A percentile compares a stretch with the other conserved stretches of the same genome.
phyloP scores from a whole-genome alignment of 1,139 yeast species.

The Kurtzmaniella quercitrusa region DNA sequence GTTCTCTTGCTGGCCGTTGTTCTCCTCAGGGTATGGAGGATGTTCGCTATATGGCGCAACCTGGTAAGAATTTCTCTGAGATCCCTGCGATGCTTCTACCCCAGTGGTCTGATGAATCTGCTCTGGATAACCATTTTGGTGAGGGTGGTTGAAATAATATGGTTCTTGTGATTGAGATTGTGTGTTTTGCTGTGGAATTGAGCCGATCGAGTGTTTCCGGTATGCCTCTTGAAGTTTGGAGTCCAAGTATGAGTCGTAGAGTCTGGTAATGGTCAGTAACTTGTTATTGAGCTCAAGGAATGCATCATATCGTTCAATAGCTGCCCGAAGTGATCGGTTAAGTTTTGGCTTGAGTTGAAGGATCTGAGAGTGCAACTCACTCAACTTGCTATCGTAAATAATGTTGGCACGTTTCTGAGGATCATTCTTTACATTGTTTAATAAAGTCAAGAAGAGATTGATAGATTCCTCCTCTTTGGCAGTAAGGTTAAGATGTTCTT shows the following conservation, averaged over 20 bases:
- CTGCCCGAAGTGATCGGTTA: conserved; percentile 57
- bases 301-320: conserved; percentile 64
- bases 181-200: conserved; percentile 5
- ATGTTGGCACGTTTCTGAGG: conserved; percentile 47
- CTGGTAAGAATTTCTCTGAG: not conserved
- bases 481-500: conserved; percentile 32
- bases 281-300: conserved; percentile 79
- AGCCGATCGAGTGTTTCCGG: conserved; percentile 24
- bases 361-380: conserved; percentile 62
- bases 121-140: conserved; percentile 1
- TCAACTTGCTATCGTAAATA: conserved; percentile 56
- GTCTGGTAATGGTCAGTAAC: conserved; percentile 69
- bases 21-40: not conserved
- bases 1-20: not conserved
- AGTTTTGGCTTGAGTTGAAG: conserved; percentile 70
- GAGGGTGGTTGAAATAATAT: not conserved
- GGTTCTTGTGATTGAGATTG: not conserved
- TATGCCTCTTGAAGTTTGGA: conserved; percentile 53
- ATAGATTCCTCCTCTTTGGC: conserved; percentile 65
- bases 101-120: not conserved
- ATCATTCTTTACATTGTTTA: conserved; percentile 51
- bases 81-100: not conserved
- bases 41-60: not conserved
- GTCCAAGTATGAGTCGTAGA: conserved; percentile 78
- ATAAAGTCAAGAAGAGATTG: conserved; percentile 62